Evolutionary conservation across 1,284 basidiomycete genomes (phyloP), one percentile per base, ranked within the genome.

Genomic region (Porodaedalea pini): DNA sequence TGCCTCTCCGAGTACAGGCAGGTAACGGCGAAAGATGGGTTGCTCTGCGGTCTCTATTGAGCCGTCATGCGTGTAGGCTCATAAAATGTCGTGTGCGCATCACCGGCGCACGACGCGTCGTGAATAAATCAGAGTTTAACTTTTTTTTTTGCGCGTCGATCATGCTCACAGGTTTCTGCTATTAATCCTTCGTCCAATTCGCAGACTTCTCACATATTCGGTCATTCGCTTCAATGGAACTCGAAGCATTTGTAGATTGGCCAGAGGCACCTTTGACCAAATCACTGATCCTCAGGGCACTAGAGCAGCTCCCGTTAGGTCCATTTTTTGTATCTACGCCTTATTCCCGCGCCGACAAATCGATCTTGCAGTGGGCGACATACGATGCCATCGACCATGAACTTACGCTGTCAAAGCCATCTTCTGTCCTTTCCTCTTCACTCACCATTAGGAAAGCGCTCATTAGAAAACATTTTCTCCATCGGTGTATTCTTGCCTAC

Each of bases 391-490:
- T 94, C 59, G 82, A 90, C 61, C 92, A 94, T 63, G 81, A 85
- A 65, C 77, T 86, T 36, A 86, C 86, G 7, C 81, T 81, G 59
- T 65, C 72, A 25, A 63, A 73, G 25, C 75, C 77, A 17, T 61
- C 70, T 48, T 65, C 66, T 13, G 80, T 89, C 34, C 79, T 94
- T 34, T 83, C 92, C 1, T 95, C 90, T 6, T 89, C 88, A 45
- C 97, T 96, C 68, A 86, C 86, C 13, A 94, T 97, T 68, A 84
- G 94, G 54, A 96, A 98, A 70, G 88, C 90, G 25, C 79, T 99
- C 44, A 99, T 98, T 63, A 83, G 97, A 57, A 99, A 99, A 70
- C 94, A 98, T 68, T 94, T 90, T 69, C 79, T 99, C 2, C 88
- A 94, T 23, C 81, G 84, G 36, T 87, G 85, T 45, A 80, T 96